Evolutionary conservation across 1,284 basidiomycete species (phyloP), one percentile per base, ranked within the genome.

Genomic region (Farysia itapuensis): DNA sequence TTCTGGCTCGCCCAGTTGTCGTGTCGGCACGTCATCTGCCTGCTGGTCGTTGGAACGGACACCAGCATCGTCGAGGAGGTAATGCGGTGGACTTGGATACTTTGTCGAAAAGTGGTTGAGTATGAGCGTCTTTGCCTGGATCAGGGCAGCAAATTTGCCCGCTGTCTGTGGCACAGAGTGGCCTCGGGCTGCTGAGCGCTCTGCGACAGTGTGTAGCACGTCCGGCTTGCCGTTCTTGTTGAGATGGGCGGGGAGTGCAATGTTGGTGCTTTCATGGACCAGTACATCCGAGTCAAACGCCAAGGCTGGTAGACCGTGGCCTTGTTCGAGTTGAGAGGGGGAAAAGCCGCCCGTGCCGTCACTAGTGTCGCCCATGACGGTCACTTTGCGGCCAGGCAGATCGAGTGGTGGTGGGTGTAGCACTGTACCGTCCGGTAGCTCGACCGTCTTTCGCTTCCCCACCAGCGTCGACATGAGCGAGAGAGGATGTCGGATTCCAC

Each of bases 251-350:
- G 64, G 56, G 26, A 75, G 50, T 2, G 67, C 67, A 14, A 67
- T 69, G 42, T 75, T 74, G 23, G 73, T 75, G 34, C 66, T 71
- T 39, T 75, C 73, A 38, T 75, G 73, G 1, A 75, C 72, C 14
- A 75, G 39, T 4, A 74, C 45, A 36, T 75, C 72, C 6, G 67
- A 58, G 11, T 59, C 73, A 15, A 45, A 42, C 2, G 35, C 50
- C 5, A 39, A 39, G 19, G 39, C 43, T n/a, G 40, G 43, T 29
- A 51, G 20, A 19, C 52, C 50, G 16, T n/a, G 42, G 9, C 42
- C 42, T 8, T 38, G 37, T 24, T 36, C 36, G 4, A 50, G 49
- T 28, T 49, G 49, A 2, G 30, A 20, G 12, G 44, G 33, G 7
- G 45, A 40, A 32, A 43, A 52, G 20, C 61, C 70, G 9, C 59